Evolutionary conservation across 192 early-diverging fungal species (phyloP).

Genomic region (Coemansia sp.): DNA sequence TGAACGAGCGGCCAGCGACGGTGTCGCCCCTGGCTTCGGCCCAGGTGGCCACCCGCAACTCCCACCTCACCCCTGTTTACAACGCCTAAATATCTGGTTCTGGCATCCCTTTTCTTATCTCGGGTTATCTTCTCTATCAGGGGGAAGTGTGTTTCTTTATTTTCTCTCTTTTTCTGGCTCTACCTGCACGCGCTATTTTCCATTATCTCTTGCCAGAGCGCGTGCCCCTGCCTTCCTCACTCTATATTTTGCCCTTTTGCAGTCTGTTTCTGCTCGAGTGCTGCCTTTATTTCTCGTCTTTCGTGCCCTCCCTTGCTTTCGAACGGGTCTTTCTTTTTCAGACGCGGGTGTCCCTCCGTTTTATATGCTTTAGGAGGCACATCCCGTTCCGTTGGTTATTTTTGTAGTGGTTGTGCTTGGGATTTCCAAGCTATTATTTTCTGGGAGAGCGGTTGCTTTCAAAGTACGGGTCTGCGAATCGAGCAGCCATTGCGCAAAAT

Average conservation of each 20-base stretch:
- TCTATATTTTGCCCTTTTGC: conserved; percentile 1
- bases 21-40: neutral
- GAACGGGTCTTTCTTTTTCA: too few species aligned
- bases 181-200: neutral
- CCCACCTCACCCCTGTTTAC: conserved; percentile 39
- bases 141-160: neutral
- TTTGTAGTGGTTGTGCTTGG: neutral
- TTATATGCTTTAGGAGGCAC: conserved; percentile 1
- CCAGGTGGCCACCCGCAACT: neutral
- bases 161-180: conserved; percentile 10
- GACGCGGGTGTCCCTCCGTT: neutral
- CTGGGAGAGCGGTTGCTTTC: neutral
- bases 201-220: conserved; percentile 7
- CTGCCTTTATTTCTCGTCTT: neutral
- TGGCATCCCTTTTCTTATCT: conserved; percentile 10
- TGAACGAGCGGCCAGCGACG: conserved; percentile 8
- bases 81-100: conserved; percentile 44
- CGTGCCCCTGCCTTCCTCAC: conserved; percentile 2
- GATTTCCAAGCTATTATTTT: neutral
- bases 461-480: too few species aligned
- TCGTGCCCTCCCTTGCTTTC: neutral
- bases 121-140: neutral
- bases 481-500: too few species aligned
- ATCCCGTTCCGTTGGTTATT: too few species aligned
- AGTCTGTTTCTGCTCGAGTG: neutral